Conservation (phyloP, 1,139 yeast species). For the Candida neerlandica region DNA sequence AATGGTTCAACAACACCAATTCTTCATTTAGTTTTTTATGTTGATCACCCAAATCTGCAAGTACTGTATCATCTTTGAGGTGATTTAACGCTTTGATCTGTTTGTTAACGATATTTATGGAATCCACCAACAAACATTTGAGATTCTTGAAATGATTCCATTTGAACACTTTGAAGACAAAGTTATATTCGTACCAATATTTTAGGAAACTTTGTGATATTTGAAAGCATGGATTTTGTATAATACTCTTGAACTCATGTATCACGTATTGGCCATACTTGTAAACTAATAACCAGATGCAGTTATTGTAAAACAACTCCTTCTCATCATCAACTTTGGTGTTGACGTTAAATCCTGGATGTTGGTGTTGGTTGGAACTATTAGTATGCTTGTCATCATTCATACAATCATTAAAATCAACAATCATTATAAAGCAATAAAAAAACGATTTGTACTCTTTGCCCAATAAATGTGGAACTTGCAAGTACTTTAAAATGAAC, state of each 20-base stretch:
- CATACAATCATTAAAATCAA: conserved; percentile 25
- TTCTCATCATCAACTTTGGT: conserved; percentile 12
- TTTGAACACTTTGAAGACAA: conserved; percentile 22
- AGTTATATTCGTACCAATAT: conserved; percentile 21
- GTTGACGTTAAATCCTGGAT: conserved; percentile 34
- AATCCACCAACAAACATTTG: conserved; percentile 15
- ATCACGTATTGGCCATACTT: conserved; percentile 22
- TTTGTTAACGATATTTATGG: conserved; percentile 17
- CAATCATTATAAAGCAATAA: conserved; percentile 28
- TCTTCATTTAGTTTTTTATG: conserved; percentile 12
- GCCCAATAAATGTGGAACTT: conserved; percentile 16
- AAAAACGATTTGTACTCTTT: conserved; percentile 20
- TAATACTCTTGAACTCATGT: conserved; percentile 13
- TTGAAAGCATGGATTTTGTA: neutral
- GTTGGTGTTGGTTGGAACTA: conserved; percentile 10
- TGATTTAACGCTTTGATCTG: conserved; percentile 17
- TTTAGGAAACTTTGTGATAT: conserved; percentile 14
- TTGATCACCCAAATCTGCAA: conserved; percentile 9
- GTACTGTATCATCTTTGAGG: conserved; percentile 4
- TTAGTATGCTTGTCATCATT: neutral
- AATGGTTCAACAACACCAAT: conserved; percentile 12
- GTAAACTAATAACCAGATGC: conserved; percentile 25
- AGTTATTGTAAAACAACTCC: conserved; percentile 18
- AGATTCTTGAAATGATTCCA: conserved; percentile 21
- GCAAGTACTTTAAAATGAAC: conserved; percentile 16